Base-by-base conservation (phyloP, 192 early-diverging fungal genomes). In the Obelidium mucronatum region DNA sequence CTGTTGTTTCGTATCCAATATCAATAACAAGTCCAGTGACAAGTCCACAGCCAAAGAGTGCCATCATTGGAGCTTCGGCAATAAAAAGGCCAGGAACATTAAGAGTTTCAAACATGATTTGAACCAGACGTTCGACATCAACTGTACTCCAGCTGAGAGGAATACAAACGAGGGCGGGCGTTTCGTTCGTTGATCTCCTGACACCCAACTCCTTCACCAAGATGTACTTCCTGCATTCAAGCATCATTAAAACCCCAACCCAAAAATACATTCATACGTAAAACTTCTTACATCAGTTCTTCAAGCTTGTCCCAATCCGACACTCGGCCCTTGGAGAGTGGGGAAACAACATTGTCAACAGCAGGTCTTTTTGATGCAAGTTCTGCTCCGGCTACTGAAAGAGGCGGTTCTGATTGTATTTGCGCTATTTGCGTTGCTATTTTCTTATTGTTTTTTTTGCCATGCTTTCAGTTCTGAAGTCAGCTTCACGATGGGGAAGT, bases 51-150 rank as follows among this genome's bases (percentile, higher is more conserved):
- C 92, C 96, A 77, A 93, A 98, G 8, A 94, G 74, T 0, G 92
- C 88, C 76, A 93, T 82, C 55, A 97, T 82, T 11, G 96, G 93
- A 75, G 96, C 93, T 58, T 96, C 94, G 28, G 91, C 83, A 52
- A 98, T 85, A 66, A 90, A 89, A 31, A 99, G 81, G 22, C 89
- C 89, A 5, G 95, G 93, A 15, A 91, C 89, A 78, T 99, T 97
- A 61, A 97, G 85, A 28, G 92, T 87, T 82, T 99, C 97, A 83
- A 99, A 99, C 66, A 93, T 90, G 42, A 97, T 92, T 81, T 96
- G 94, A 22, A 92, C 89, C 35, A 93, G 86, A 8, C 87, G 83
- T 82, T 95, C 94, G 61, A 90, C 82, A 56, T 97, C 92, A 5
- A 85, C 78, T 69, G 93, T 94, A 19, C 90, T 86, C 96, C 95